Conservation (phyloP, 768 basidiomycete species). For the Scleroderma bovista region DNA sequence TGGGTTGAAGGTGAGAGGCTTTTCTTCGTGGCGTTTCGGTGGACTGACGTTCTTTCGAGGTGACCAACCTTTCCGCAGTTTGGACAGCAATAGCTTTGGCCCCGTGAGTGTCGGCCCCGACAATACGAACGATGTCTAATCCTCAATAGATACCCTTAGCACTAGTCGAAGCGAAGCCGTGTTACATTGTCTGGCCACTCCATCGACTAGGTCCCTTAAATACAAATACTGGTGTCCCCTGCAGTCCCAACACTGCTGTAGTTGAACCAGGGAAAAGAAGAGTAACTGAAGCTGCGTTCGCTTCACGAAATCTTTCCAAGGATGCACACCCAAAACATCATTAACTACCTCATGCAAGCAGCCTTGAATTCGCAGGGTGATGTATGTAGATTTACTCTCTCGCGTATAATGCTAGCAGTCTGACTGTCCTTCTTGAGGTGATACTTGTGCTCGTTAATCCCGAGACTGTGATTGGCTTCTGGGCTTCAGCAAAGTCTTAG, state of each 20-base stretch:
- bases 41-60: conserved; percentile 31
- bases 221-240: background rate
- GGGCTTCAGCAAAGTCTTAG: no score
- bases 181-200: conserved; percentile 48
- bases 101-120: conserved; percentile 39
- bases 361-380: background rate
- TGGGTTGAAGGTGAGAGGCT: conserved; percentile 65
- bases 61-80: conserved; percentile 59
- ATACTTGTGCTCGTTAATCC: background rate
- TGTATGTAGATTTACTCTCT: background rate
- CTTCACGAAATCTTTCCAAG: no score
- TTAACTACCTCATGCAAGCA: no score
- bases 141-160: conserved; percentile 34
- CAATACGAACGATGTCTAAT: conserved; percentile 2
- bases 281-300: no score
- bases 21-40: conserved; percentile 14
- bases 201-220: conserved; percentile 38
- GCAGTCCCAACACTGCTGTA: background rate
- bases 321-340: no score
- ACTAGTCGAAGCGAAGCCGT: conserved; percentile 46
- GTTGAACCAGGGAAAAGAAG: no score
- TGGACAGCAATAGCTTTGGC: conserved; percentile 71
- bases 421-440: background rate
- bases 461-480: no score
- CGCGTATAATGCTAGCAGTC: background rate